These are phyloP conservation scores for Leccinum pellstonianum DNA, from an alignment of 768 basidiomycete genomes.

Conservation along the genomic window DNA sequence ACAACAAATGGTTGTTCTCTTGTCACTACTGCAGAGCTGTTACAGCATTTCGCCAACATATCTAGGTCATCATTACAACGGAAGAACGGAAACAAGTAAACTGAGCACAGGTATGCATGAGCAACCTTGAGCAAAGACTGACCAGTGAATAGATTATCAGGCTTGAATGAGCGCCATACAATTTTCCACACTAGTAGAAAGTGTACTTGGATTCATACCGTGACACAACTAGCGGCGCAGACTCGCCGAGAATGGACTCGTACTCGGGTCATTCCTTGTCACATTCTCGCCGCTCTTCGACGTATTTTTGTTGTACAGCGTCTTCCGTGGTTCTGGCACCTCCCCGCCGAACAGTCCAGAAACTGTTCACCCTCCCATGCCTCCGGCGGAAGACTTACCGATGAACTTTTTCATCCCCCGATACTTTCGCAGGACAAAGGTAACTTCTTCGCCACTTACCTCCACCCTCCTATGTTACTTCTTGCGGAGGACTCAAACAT, in stretches of 20 bases:
- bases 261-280: constrained; percentile 35
- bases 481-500: constrained; percentile 36
- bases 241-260: constrained; percentile 24
- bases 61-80: too few species aligned
- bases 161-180: too few species aligned
- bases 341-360: constrained; percentile 54
- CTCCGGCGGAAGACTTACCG: constrained; percentile 59
- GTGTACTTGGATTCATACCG: too few species aligned
- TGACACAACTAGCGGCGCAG: too few species aligned
- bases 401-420: constrained; percentile 71
- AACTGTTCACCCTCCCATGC: constrained; percentile 69
- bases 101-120: too few species aligned
- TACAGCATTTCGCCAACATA: too few species aligned
- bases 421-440: constrained; percentile 57
- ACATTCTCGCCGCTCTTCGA: constrained; percentile 60
- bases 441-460: constrained; percentile 40
- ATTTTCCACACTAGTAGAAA: too few species aligned
- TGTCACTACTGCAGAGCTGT: too few species aligned
- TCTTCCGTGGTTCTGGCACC: constrained; percentile 70
- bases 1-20: too few species aligned
- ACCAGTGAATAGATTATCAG: too few species aligned
- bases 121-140: too few species aligned
- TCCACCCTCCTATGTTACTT: constrained; percentile 49
- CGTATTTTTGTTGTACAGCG: constrained; percentile 62
- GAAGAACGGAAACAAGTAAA: too few species aligned